phyloP scores from a whole-genome alignment of 139 green algal species.

The Medakamo hakoo region DNA sequence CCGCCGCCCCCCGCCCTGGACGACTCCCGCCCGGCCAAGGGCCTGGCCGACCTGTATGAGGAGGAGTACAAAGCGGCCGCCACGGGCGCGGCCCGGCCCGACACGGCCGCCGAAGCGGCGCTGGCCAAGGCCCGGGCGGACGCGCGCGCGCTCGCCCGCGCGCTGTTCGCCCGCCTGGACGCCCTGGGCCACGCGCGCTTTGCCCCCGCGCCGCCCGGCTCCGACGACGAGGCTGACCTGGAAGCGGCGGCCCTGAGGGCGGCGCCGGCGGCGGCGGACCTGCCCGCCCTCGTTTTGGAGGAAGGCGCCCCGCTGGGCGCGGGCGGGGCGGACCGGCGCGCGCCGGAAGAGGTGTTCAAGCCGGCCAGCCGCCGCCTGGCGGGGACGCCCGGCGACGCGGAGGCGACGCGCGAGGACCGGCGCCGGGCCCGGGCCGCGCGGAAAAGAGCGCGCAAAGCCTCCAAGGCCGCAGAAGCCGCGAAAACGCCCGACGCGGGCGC shows the following conservation, averaged over 20 bases:
- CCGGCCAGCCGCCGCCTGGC: conserved; percentile 3
- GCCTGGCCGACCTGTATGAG: conserved; percentile 53
- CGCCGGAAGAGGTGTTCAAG: conserved; percentile 35
- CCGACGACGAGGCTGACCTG: conserved; percentile 17
- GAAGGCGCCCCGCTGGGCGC: conserved; percentile 42
- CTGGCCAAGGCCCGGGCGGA: conserved; percentile 10
- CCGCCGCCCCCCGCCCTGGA: conserved; percentile 37
- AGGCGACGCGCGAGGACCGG: conserved; percentile 43
- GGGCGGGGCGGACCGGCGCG: conserved; percentile 22
- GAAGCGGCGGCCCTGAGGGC: conserved; percentile 8
- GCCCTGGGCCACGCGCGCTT: conserved; percentile 72
- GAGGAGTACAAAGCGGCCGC: conserved; percentile 21
- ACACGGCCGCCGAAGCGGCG: background rate
- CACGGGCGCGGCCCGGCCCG: background rate
- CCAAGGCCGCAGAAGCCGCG: background rate
- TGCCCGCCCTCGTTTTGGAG: conserved; percentile 61
- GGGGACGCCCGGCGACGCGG: conserved; percentile 20
- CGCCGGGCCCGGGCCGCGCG: conserved; percentile 27
- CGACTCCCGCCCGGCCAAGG: conserved; percentile 39
- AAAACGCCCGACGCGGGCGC: too few relatives aligned
- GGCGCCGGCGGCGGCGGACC: conserved; percentile 22
- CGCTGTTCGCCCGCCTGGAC: conserved; percentile 62
- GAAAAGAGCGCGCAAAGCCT: conserved; percentile 23
- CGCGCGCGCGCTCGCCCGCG: conserved; percentile 41
- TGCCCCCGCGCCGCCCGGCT: conserved; percentile 60